Evolutionary conservation across 164 flowering plant species (phyloP), one percentile per base, ranked within the genome.

Genomic region (Liquidambar formosana): DNA sequence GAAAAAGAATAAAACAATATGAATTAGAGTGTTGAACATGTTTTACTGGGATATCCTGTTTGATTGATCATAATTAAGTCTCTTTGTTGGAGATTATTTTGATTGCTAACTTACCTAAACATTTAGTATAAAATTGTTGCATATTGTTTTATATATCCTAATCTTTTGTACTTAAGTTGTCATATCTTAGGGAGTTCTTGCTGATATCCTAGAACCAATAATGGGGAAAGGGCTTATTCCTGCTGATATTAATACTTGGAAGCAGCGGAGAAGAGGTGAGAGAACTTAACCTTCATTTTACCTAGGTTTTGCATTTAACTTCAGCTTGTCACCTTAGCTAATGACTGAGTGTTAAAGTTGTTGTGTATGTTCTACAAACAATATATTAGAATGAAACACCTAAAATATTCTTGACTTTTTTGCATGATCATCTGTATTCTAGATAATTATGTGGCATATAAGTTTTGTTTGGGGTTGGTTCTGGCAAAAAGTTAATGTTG

Each of bases 221-320:
- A 95, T 95, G 99, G 97, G 99, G 41, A 95, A 95, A 82, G 99
- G 99, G 68, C 96, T 95, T 65, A 91, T 95, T 75, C 99, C 97
- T 68, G 97, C 99, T 64, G 97, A 95, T 79, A 89, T 89, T 70
- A 96, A 85, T 65, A 95, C 99, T 56, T 95, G 99, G 99, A 95
- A 88, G 83, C 89, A 73, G 67, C 87, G 99, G 77, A 82, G 97
- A 84, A 85, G 94, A 91, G 97, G 97, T 90, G 63, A 78, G 80
- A 52, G 49, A 64, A 27, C 26, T 56, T 64, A n/a, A 10, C 53
- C 21, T 22, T 41, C 9, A 18, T 54, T 68, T 10, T 8, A 22
- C n/a, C 3, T 66, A 18, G 53, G 8, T 4, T 27, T 71, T 57
- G 43, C 61, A 46, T 41, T 2, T 58, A 18, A 27, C 10, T 41